Percentiles rank a stretch among this genome's conserved stretches.
These are phyloP conservation scores for Scleromitrula shiraiana DNA, from an alignment of 2,329 filamentous ascomycete genomes.

Conservation along the genomic window DNA sequence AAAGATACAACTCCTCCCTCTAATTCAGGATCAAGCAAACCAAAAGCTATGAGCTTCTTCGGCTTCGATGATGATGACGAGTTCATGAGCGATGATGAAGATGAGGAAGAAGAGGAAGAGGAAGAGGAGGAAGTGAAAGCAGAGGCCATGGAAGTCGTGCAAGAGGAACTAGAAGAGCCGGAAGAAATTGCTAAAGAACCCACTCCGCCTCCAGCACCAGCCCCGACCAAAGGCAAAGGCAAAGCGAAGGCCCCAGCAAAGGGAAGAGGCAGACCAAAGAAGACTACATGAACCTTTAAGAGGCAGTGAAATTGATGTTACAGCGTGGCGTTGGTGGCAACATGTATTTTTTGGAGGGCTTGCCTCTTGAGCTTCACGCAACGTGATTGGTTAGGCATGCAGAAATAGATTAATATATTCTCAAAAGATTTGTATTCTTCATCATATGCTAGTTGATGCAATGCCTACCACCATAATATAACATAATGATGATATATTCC, in stretches of 20 bases:
- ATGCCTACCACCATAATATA: too few species aligned
- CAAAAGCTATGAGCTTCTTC: slow-evolving; percentile 47
- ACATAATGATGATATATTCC: too few species aligned
- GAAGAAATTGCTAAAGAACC: slow-evolving; percentile 21
- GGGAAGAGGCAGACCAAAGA: slow-evolving; percentile 20
- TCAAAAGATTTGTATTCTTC: too few species aligned
- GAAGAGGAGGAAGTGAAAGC: slow-evolving; percentile 31
- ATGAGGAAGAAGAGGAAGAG: slow-evolving; percentile 31
- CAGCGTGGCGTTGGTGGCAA: slow-evolving; percentile 8
- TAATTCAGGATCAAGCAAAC: slow-evolving; percentile 32
- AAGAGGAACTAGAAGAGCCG: slow-evolving; percentile 19
- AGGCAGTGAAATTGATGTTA: background rate
- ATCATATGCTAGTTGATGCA: too few species aligned
- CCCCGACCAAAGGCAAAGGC: slow-evolving; percentile 27
- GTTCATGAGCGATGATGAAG: slow-evolving; percentile 62
- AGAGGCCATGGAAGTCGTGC: slow-evolving; percentile 9
- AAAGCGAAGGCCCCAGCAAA: slow-evolving; percentile 23
- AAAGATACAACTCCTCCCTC: slow-evolving; percentile 42
- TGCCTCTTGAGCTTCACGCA: too few species aligned
- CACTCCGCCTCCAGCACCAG: slow-evolving; percentile 13
- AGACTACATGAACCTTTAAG: slow-evolving; percentile 7
- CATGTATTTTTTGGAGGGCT: too few species aligned
- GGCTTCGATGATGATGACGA: slow-evolving; percentile 76
- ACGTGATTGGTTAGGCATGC: too few species aligned
- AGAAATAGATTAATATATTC: too few species aligned